Evolutionary conservation across 1,284 basidiomycete genomes (phyloP).

Genomic region (Agaricales sp.): DNA sequence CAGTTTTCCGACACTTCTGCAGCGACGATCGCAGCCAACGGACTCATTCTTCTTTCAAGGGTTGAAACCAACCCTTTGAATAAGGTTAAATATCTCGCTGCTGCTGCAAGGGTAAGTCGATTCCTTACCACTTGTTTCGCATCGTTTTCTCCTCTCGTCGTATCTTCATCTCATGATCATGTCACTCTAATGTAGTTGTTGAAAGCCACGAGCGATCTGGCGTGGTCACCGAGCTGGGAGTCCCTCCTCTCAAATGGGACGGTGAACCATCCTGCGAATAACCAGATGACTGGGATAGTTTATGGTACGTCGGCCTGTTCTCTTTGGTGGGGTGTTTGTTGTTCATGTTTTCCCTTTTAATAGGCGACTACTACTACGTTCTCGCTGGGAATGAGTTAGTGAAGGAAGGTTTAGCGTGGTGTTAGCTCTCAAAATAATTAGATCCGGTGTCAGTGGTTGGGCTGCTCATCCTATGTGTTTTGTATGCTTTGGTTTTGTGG

Average conservation of each 20-base stretch:
- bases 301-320: conserved; percentile 35
- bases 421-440: no score
- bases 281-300: conserved; percentile 51
- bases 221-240: conserved; percentile 49
- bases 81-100: conserved; percentile 31
- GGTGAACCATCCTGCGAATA: conserved; percentile 45
- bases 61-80: conserved; percentile 31
- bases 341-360: neutral
- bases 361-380: conserved; percentile 38
- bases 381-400: conserved; percentile 32
- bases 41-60: conserved; percentile 45
- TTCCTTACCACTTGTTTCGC: no score
- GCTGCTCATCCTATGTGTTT: no score
- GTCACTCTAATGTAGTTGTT: conserved; percentile 34
- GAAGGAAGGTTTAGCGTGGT: conserved; percentile 24
- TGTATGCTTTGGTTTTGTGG: no score
- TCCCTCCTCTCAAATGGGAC: conserved; percentile 60
- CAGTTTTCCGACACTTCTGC: conserved; percentile 60
- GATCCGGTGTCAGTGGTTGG: no score
- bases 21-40: conserved; percentile 48
- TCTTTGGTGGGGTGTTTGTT: neutral
- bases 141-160: no score
- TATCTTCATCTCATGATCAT: no score
- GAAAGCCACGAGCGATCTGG: conserved; percentile 37
- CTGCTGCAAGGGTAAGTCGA: conserved; percentile 38